Evolutionary conservation across 1,139 yeast species (phyloP).

Genomic region (Candida pseudoviswanathii): DNA sequence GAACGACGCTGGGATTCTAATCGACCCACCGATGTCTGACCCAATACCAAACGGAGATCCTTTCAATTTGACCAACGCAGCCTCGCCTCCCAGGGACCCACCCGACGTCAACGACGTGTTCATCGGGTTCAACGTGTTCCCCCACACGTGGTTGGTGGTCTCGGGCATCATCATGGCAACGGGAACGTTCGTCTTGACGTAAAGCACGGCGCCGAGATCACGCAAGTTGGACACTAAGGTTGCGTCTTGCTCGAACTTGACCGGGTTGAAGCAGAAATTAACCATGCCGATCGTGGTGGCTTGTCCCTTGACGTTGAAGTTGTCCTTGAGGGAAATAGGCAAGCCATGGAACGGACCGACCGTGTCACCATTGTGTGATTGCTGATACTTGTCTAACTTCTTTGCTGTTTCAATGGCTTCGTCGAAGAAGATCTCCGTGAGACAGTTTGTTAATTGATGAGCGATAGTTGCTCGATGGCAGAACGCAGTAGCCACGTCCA

Average conservation of each 20-base stretch:
- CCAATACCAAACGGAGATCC: constrained; percentile 72
- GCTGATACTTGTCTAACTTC: constrained; percentile 40
- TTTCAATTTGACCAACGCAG: constrained; percentile 63
- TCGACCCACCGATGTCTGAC: constrained; percentile 78
- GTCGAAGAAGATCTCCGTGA: constrained; percentile 33
- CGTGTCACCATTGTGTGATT: constrained; percentile 51
- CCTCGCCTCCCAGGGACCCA: constrained; percentile 81
- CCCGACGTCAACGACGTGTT: constrained; percentile 44
- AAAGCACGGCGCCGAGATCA: constrained; percentile 69
- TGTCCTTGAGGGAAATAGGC: constrained; percentile 76
- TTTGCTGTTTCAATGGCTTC: constrained; percentile 38
- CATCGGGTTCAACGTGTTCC: constrained; percentile 42
- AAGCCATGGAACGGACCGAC: constrained; percentile 78
- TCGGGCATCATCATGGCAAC: constrained; percentile 52
- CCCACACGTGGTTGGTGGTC: constrained; percentile 42
- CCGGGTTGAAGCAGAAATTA: constrained; percentile 52
- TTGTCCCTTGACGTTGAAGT: constrained; percentile 58
- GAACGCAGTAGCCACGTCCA: constrained; percentile 52
- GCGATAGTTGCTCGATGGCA: constrained; percentile 50
- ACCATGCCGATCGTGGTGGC: constrained; percentile 59
- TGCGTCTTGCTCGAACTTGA: constrained; percentile 42
- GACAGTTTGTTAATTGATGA: constrained; percentile 39
- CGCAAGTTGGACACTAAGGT: constrained; percentile 19
- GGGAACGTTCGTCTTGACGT: constrained; percentile 47
- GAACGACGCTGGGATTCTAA: constrained; percentile 74